phyloP scores from a whole-genome alignment of 805 yeast species.

The Kodamaea nitidulidarum region DNA sequence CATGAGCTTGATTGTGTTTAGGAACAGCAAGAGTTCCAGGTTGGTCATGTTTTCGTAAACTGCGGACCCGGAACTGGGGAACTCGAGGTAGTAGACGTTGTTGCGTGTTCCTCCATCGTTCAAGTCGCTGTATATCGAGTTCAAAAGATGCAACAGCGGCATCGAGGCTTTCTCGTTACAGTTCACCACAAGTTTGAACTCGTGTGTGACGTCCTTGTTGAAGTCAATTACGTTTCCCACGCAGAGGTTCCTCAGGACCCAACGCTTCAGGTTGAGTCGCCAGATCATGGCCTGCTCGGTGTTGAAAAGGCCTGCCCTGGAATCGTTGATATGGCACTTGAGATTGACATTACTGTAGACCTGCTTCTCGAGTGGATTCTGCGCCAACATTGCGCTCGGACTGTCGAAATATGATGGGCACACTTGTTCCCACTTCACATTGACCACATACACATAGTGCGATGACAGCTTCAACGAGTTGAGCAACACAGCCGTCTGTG shows the following conservation, averaged over 20 bases:
- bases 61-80: constrained; percentile 29
- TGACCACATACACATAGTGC: constrained; percentile 18
- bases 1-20: constrained; percentile 29
- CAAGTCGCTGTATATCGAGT: constrained; percentile 11
- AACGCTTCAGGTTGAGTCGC: constrained; percentile 27
- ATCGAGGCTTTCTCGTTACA: constrained; percentile 19
- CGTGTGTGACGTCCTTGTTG: constrained; percentile 13
- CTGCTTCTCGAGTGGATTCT: background rate
- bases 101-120: constrained; percentile 3
- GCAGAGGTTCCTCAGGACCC: constrained; percentile 25
- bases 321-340: constrained; percentile 3
- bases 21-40: constrained; percentile 22
- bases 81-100: constrained; percentile 25
- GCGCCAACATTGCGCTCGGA: background rate
- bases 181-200: constrained; percentile 17
- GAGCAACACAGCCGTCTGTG: constrained; percentile 13
- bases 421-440: constrained; percentile 11
- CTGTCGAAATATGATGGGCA: background rate
- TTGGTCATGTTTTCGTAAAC: constrained; percentile 19
- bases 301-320: constrained; percentile 5
- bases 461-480: constrained; percentile 16
- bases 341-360: background rate
- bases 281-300: constrained; percentile 34
- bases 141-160: constrained; percentile 14
- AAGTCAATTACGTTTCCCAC: constrained; percentile 32